phyloP scores from a whole-genome alignment of 1,139 yeast species.

The Sugiyamaella japonica region DNA sequence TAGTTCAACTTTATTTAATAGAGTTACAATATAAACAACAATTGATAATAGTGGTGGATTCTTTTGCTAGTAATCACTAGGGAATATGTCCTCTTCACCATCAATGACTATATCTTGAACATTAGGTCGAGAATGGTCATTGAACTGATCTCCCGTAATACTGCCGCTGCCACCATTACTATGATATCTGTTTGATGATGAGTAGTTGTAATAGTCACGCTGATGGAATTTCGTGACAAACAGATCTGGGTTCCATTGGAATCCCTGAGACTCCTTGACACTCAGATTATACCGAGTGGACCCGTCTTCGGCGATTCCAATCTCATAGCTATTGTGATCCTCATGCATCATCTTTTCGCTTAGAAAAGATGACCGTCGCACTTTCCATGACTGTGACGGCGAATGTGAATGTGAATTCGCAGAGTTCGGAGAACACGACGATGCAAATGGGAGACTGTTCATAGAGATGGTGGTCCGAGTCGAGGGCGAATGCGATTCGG shows the following conservation, averaged over 20 bases:
- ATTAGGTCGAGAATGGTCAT: slow-evolving; percentile 24
- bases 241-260: slow-evolving; percentile 69
- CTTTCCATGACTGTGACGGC: slow-evolving; percentile 37
- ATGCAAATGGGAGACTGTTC: background rate
- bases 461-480: background rate
- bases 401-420: background rate
- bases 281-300: slow-evolving; percentile 41
- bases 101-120: slow-evolving; percentile 30
- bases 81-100: slow-evolving; percentile 30
- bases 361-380: slow-evolving; percentile 58
- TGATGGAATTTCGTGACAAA: slow-evolving; percentile 70
- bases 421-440: background rate
- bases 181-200: slow-evolving; percentile 3
- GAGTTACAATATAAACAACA: background rate
- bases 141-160: slow-evolving; percentile 6
- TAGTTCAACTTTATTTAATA: no score
- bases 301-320: slow-evolving; percentile 36
- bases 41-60: background rate
- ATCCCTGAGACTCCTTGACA: slow-evolving; percentile 68
- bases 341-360: slow-evolving; percentile 66
- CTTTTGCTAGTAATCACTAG: slow-evolving; percentile 25
- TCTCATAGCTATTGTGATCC: slow-evolving; percentile 58
- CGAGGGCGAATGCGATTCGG: background rate
- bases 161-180: slow-evolving; percentile 14
- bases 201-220: slow-evolving; percentile 17